phyloP scores from a whole-genome alignment of 1,139 yeast species.

The Saccharomycopsis crataegensis region DNA sequence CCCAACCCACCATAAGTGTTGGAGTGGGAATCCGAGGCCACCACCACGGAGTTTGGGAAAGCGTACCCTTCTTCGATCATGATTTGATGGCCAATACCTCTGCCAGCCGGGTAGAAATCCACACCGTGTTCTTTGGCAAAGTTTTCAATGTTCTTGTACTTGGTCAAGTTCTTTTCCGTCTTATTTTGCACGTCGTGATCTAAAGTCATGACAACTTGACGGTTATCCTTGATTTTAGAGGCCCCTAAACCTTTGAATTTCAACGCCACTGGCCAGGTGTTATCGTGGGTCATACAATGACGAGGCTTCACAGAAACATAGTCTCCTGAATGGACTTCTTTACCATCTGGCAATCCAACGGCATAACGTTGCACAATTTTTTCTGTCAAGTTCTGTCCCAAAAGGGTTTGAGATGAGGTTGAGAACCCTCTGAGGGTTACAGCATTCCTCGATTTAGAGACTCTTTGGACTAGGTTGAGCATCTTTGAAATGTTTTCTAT shows the following conservation, averaged over 20 bases:
- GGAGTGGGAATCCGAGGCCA: conserved; percentile 96
- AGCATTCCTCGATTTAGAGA: too few relatives aligned
- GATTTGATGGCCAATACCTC: conserved; percentile 98
- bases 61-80: conserved; percentile 99
- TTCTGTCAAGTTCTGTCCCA: conserved; percentile 75
- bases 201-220: conserved; percentile 90
- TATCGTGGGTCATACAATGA: conserved; percentile 98
- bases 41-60: conserved; percentile 86
- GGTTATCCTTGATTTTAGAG: conserved; percentile 65
- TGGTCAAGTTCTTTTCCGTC: conserved; percentile 76
- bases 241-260: conserved; percentile 96
- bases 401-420: neutral
- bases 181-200: conserved; percentile 98
- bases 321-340: conserved; percentile 80
- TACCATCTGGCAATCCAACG: conserved; percentile 66
- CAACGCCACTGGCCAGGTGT: conserved; percentile 98
- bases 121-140: conserved; percentile 91
- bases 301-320: conserved; percentile 93
- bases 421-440: neutral
- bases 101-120: conserved; percentile 96
- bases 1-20: conserved; percentile 98
- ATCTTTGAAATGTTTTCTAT: too few relatives aligned
- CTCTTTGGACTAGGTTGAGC: too few relatives aligned
- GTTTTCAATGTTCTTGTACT: conserved; percentile 79
- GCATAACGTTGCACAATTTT: conserved; percentile 92